phyloP scores from a whole-genome alignment of 2,329 filamentous ascomycete genomes.

The Cladorrhinum sp. region DNA sequence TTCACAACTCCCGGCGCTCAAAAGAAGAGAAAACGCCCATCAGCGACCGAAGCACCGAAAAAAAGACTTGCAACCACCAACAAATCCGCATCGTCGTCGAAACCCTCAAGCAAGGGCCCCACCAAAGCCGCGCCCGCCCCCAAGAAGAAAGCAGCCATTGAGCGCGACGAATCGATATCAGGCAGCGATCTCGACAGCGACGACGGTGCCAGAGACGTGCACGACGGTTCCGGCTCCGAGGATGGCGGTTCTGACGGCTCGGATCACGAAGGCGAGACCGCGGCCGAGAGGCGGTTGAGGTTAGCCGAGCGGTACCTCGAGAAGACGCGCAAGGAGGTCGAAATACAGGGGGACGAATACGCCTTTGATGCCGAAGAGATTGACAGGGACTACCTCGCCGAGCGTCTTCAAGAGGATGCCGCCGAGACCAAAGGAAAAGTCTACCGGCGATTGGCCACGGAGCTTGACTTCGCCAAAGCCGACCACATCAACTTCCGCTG shows the following conservation, averaged over 20 bases:
- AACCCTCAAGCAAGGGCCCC: slow-evolving; percentile 40
- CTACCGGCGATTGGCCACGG: slow-evolving; percentile 73
- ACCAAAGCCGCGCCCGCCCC: slow-evolving; percentile 40
- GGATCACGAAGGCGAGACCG: slow-evolving; percentile 81
- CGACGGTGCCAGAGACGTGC: slow-evolving; percentile 41
- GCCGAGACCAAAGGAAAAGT: slow-evolving; percentile 87
- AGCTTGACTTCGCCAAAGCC: slow-evolving; percentile 67
- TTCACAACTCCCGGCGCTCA: slow-evolving; percentile 85
- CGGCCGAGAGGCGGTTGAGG: slow-evolving; percentile 78
- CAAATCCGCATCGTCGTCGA: slow-evolving; percentile 39
- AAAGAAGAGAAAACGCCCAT: slow-evolving; percentile 80
- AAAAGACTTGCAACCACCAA: slow-evolving; percentile 55
- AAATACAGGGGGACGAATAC: slow-evolving; percentile 58
- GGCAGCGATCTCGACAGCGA: slow-evolving; percentile 75
- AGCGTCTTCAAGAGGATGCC: slow-evolving; percentile 86
- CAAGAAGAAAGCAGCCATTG: slow-evolving; percentile 42
- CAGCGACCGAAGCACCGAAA: slow-evolving; percentile 54
- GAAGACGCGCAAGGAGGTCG: slow-evolving; percentile 76
- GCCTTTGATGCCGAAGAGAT: slow-evolving; percentile 95
- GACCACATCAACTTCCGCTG: slow-evolving; percentile 71
- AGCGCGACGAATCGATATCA: slow-evolving; percentile 63
- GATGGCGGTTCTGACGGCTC: slow-evolving; percentile 50
- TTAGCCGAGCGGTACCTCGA: slow-evolving; percentile 91
- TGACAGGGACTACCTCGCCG: slow-evolving; percentile 86
- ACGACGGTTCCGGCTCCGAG: slow-evolving; percentile 41